Percentiles rank a stretch among this genome's conserved stretches.
Evolutionary conservation across 148 eudicot species (phyloP).

Genomic region (Camellia sinensis): DNA sequence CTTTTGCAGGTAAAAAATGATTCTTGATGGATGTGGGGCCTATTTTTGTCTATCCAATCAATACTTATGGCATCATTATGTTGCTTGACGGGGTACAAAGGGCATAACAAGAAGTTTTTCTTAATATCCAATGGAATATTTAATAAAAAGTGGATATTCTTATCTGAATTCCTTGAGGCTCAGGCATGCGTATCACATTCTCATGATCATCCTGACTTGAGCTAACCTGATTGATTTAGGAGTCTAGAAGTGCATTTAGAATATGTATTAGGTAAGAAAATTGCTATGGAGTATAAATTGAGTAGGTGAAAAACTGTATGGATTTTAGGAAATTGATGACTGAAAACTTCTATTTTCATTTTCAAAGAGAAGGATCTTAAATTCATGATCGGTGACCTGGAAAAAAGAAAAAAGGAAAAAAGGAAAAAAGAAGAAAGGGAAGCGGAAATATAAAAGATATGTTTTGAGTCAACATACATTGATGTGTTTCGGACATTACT

Average conservation of each 20-base stretch:
- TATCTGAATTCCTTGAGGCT: neutral
- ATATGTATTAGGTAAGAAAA: neutral
- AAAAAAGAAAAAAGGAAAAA: no score
- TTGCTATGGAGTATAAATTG: no score
- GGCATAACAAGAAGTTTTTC: neutral
- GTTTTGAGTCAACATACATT: neutral
- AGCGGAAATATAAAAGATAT: neutral
- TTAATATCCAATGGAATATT: no score
- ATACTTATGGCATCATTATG: neutral
- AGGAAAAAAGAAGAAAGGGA: neutral
- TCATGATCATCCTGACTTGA: neutral
- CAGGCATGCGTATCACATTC: neutral
- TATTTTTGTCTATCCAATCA: neutral
- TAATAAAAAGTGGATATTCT: no score
- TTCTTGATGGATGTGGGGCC: neutral
- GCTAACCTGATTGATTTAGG: neutral
- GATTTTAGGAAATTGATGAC: neutral
- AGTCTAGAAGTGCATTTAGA: neutral
- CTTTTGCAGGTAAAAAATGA: no score
- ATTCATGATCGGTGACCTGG: neutral
- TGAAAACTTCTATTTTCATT: neutral
- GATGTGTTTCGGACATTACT: neutral
- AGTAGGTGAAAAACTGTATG: neutral
- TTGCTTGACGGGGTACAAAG: neutral
- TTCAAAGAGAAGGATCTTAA: neutral